Base-by-base conservation (phyloP, 495 filamentous ascomycete genomes). In the Trichoderma orchidacearum region DNA sequence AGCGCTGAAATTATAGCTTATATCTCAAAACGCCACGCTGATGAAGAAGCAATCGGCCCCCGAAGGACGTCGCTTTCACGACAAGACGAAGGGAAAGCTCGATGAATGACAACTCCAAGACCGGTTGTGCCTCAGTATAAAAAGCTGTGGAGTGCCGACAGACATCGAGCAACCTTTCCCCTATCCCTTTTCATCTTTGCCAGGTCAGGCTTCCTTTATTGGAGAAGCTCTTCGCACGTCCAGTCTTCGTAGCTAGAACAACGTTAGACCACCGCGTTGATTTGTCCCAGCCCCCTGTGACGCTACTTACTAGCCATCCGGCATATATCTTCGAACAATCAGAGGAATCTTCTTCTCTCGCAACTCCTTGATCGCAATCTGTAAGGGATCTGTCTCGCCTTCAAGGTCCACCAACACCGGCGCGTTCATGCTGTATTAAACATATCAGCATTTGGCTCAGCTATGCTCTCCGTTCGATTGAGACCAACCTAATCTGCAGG, bases 271-370 rank as follows among this genome's bases (percentile, higher is more conserved):
- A 41, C n/a, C n/a, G 21, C 41, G 1, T 48, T 17, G 13, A 3
- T 27, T 3, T 32, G 36, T n/a, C 9, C 5, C 34, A 36, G 31
- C 35, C 30, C 1, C 28, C 38, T 2, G n/a, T 32, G 21, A 29
- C n/a, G 51, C 28, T 12, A 79, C 89, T 74, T 83, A 96, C 93
- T 80, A 93, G 78, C 93, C 93, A 73, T 97, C 94, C 13, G 93
- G 93, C 68, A 98, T 77, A 72, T 96, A 98, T 63, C 93, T 81
- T 65, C 93, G 81, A 51, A 98, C 86, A 38, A 97, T 91, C 48
- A 98, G 73, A 53, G 93, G 93, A 56, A 98, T 95, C 78, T 97
- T 98, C 81, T 96, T 97, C 79, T 97, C 90, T 61, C 86, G 80
- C 65, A 98, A 75, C 72, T 98, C 93, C 72, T 97, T 97, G 68